Percentiles rank a stretch among this genome's conserved stretches.
Evolutionary conservation across 495 filamentous ascomycete genomes (phyloP).

Genomic region (Trichocladium uniseriatum): DNA sequence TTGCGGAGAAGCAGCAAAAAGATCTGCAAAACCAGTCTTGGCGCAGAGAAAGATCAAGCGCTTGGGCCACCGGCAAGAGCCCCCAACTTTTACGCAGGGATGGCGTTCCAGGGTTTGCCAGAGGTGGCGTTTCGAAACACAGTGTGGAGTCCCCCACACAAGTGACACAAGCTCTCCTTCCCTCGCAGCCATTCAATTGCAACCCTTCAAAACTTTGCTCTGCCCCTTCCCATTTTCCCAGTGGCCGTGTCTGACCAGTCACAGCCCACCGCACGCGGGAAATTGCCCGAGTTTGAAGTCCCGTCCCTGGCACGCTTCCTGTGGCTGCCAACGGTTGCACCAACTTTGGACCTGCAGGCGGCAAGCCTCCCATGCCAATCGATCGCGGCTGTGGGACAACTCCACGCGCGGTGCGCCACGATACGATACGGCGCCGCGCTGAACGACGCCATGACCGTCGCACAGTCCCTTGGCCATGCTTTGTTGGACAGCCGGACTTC

Average conservation of each 20-base stretch:
- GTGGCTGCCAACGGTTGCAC: too few relatives aligned
- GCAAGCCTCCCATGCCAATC: slow-evolving; percentile 10
- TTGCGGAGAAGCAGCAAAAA: too few relatives aligned
- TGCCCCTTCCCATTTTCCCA: slow-evolving; percentile 3
- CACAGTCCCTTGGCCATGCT: background rate
- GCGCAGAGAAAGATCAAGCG: too few relatives aligned
- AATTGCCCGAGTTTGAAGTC: slow-evolving; percentile 15
- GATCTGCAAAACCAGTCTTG: too few relatives aligned
- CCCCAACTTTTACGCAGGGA: background rate
- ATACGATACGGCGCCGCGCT: background rate
- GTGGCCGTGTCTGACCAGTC: background rate
- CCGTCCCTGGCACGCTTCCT: slow-evolving; percentile 10
- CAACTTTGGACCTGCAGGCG: slow-evolving; percentile 10
- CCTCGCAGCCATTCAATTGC: slow-evolving; percentile 2
- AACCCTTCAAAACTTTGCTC: too few relatives aligned
- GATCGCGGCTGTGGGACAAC: background rate
- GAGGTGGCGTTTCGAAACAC: slow-evolving; percentile 16
- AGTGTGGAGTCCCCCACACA: slow-evolving; percentile 3
- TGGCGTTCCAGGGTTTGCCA: background rate
- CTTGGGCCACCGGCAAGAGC: too few relatives aligned
- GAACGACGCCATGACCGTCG: slow-evolving; percentile 1
- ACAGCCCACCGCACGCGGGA: background rate
- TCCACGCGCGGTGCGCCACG: background rate
- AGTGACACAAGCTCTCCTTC: background rate
- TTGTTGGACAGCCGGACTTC: background rate